These are phyloP conservation scores for Bonia amplexicaulis DNA, from an alignment of 176 grass and related monocot genomes.

Conservation along the genomic window DNA sequence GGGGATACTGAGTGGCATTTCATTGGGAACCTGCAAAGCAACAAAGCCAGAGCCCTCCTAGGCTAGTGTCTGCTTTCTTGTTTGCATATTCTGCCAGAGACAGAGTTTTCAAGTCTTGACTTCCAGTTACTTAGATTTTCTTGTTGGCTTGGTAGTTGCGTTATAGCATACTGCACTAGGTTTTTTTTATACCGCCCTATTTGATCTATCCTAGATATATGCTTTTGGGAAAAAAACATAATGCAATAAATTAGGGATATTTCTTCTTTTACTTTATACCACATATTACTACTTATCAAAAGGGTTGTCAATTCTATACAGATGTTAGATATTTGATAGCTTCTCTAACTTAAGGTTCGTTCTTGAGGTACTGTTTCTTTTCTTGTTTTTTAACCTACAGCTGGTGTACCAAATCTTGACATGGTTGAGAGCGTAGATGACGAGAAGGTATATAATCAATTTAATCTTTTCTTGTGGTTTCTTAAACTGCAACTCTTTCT, in stretches of 20 bases:
- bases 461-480: slow-evolving; percentile 15
- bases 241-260: neutral
- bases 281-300: neutral
- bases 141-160: neutral
- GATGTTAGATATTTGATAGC: neutral
- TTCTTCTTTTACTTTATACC: neutral
- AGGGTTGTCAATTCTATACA: neutral
- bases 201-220: neutral
- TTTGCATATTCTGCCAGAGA: neutral
- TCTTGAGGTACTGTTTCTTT: neutral
- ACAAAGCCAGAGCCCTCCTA: slow-evolving; percentile 78
- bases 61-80: slow-evolving; percentile 40
- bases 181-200: neutral
- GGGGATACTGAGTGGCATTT: slow-evolving; percentile 96
- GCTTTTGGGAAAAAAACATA: neutral
- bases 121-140: slow-evolving; percentile 17
- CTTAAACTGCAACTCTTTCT: neutral
- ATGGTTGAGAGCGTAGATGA: slow-evolving; percentile 96
- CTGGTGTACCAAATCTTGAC: slow-evolving; percentile 83
- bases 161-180: neutral
- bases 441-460: slow-evolving; percentile 61
- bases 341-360: neutral
- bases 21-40: slow-evolving; percentile 91
- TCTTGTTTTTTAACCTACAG: slow-evolving; percentile 43
- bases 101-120: neutral